phyloP scores from a whole-genome alignment of 2,329 filamentous ascomycete species.

The Daldinia sp. region DNA sequence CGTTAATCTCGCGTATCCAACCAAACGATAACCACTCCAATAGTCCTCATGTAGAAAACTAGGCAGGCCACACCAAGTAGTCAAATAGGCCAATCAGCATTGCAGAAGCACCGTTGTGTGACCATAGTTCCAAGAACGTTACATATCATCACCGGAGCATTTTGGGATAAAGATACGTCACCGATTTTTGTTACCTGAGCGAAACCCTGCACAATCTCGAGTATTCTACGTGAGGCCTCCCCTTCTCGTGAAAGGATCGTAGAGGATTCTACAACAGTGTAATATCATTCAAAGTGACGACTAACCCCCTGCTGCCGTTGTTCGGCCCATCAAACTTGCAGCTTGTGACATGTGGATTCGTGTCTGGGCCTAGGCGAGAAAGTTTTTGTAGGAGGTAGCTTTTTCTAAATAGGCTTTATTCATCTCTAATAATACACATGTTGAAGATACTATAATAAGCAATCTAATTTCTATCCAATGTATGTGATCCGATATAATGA shows the following conservation, averaged over 20 bases:
- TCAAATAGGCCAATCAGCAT: constrained; percentile 8
- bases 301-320: not conserved
- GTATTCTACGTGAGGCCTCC: constrained; percentile 2
- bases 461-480: not conserved
- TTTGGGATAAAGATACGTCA: not conserved
- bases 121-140: not conserved
- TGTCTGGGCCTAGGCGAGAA: not conserved
- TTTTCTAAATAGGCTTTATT: not conserved
- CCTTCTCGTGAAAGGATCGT: not conserved
- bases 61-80: not conserved
- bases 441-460: not conserved
- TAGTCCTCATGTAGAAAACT: not conserved
- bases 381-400: not conserved
- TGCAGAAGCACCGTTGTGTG: not conserved
- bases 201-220: not conserved
- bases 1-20: not conserved
- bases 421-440: not conserved
- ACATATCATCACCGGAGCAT: not conserved
- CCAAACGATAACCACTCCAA: not conserved
- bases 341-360: not conserved
- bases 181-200: not conserved
- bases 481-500: not conserved
- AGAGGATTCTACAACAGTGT: constrained; percentile 15
- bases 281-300: not conserved
- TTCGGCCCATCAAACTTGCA: not conserved